Base-by-base conservation (phyloP, 2,329 filamentous ascomycete species). In the Colletotrichum siamense region DNA sequence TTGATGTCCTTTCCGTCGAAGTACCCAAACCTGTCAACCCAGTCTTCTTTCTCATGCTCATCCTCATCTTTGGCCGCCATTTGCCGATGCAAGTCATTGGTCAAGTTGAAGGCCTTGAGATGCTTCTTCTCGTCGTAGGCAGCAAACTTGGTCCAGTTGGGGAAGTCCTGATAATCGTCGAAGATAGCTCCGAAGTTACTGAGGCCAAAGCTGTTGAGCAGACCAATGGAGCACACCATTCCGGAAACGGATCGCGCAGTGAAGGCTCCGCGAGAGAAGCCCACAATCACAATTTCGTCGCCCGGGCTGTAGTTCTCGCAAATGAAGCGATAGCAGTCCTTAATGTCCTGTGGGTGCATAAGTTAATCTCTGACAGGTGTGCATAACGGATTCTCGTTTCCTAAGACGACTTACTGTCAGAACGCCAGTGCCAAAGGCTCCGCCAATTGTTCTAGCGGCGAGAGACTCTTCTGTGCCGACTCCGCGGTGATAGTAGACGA, bases 401-500 rank as follows among this genome's bases (percentile, higher is more conserved):
- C 2, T 0, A 8, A n/a, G 9, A 15, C 6, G 2, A 15, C 18
- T n/a, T 39, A 77, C 75, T 30, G 79, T 74, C 12, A 76, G 76
- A 15, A 83, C 73, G 6, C 81, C 81, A 4, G 78, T 73, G 6
- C 81, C 81, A 6, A 81, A 77, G 9, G 78, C 75, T 24, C 81
- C 80, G 32, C 81, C 80, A 2, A 79, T 74, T 3, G 75, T 71
- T 16, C 79, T 76, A 13, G 78, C 80, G 12, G 73, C 72, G 30
- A 77, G 77, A 28, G 78, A 79, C 18, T 78, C 77, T 24, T 78
- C 79, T 7, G 80, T 81, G 9, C 84, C 84, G 16, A 83, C 82
- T 8, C 84, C 84, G 7, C 83, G 81, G 28, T 85, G 82, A 71
- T 86, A 86, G 78, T 83, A 84, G 12, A 85, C 81, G 34, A 86